These are phyloP conservation scores for Colletotrichum sp. DNA, from an alignment of 2,329 filamentous ascomycete species.

Conservation along the genomic window DNA sequence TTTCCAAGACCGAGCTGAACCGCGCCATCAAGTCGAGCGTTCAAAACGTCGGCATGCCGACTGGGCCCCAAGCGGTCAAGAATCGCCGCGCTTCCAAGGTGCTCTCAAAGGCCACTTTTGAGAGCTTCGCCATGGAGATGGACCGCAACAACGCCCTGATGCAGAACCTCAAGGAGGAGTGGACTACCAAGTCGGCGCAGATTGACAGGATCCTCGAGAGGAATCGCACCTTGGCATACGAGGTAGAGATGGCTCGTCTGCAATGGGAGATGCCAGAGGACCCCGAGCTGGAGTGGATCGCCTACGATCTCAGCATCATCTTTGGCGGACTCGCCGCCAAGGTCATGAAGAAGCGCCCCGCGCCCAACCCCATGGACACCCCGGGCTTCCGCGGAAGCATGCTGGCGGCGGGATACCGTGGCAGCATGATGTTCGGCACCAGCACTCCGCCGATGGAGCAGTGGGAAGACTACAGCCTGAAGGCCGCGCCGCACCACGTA, in stretches of 20 bases:
- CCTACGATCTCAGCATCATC: conserved; percentile 9
- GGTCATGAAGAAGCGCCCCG: conserved; percentile 4
- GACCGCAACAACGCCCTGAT: conserved; percentile 35
- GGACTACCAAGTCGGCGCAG: conserved; percentile 39
- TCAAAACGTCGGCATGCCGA: conserved; percentile 15
- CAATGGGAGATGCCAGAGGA: conserved; percentile 9
- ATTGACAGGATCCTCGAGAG: conserved; percentile 39
- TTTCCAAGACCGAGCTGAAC: conserved; percentile 40
- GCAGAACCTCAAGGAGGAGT: conserved; percentile 43
- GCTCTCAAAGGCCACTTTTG: conserved; percentile 17
- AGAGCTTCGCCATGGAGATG: conserved; percentile 17
- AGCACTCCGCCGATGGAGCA: conserved; percentile 12
- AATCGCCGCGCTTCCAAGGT: conserved; percentile 20
- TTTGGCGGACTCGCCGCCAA: conserved; percentile 36
- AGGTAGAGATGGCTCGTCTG: conserved; percentile 2
- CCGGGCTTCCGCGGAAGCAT: conserved; percentile 6
- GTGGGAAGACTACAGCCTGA: conserved; percentile 11
- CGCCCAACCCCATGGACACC: neutral
- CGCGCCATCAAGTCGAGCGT: conserved; percentile 34
- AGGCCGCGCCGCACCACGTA: conserved; percentile 24
- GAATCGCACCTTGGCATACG: conserved; percentile 29
- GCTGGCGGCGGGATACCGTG: conserved; percentile 13
- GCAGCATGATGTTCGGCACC: conserved; percentile 17
- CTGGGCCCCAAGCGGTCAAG: neutral
- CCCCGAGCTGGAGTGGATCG: conserved; percentile 7